Evolutionary conservation across 2,329 filamentous ascomycete genomes (phyloP), one percentile per base, ranked within the genome.

Genomic region (Tolypocladium capitatum): DNA sequence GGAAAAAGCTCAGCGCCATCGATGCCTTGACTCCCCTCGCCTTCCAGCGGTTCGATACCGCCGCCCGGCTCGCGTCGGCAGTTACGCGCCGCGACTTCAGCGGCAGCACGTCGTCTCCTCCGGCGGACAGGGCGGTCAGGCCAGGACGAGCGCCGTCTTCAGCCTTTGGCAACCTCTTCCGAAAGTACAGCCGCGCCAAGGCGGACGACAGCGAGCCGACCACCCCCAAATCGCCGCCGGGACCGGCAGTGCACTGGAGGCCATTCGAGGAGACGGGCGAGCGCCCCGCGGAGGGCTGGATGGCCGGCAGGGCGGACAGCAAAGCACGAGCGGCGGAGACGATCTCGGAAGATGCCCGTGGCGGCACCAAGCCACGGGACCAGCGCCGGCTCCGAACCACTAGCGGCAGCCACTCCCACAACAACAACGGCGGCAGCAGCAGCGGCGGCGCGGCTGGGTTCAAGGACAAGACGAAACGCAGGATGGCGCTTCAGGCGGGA

Each of bases 141-240:
- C 32, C 48, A 16, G 45, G 42, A 27, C 51, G 51, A 34, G 56
- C 53, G n/a, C 55, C 59, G 18, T 53, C 57, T n/a, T 53, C 56
- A 1, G 41, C 54, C 1, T 51, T 63, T 13, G 46, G 56, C 4
- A 53, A 47, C 27, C 46, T 63, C 8, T 57, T 63, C 38, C 58
- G 58, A 20, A 62, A 55, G 33, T 54, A 55, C 32, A 50, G 51
- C 24, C 54, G 53, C 34, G 52, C 54, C 31, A 58, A 58, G 6
- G 32, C 55, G 27, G 46, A 48, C 1, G 49, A 42, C 36, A 30
- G 40, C 21, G 28, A 38, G 9, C 14, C 13, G 2, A 16, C 8
- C 10, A n/a, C 10, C 6, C 38, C 10, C 38, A 28, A 7, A 14
- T 42, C 16, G 24, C 9, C 24, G 9, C 30, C 24, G 9, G 18